Evolutionary conservation across 176 grass and related monocot genomes (phyloP).

Genomic region (Oryza longistaminata): DNA sequence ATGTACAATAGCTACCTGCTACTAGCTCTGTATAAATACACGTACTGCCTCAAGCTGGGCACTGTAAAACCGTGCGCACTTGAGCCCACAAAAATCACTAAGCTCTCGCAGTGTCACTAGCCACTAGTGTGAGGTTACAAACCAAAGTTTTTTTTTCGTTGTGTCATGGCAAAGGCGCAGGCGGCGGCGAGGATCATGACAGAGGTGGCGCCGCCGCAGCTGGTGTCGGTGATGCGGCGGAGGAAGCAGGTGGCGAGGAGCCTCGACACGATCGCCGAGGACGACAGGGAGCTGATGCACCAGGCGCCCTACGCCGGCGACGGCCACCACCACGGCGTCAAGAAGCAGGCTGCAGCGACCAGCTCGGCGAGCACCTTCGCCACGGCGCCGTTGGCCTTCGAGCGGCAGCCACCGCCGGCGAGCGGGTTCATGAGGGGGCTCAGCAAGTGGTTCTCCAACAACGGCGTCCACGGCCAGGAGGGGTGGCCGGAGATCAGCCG

Average conservation of each 20-base stretch:
- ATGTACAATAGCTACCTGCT: background rate
- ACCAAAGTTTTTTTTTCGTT: background rate
- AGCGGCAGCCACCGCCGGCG: background rate
- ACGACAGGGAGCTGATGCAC: constrained; percentile 52
- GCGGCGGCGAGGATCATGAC: constrained; percentile 51
- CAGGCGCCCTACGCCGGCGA: background rate
- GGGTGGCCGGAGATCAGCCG: background rate
- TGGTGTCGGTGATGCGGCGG: constrained; percentile 53
- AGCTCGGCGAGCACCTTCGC: background rate
- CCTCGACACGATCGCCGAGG: constrained; percentile 73
- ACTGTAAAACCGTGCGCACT: background rate
- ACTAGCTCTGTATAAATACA: background rate
- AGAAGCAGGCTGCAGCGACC: background rate
- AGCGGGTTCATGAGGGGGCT: constrained; percentile 37
- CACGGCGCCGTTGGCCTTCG: background rate
- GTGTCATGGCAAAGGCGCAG: constrained; percentile 43
- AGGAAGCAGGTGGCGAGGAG: constrained; percentile 44
- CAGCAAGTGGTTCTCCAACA: constrained; percentile 34
- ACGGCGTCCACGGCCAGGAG: background rate
- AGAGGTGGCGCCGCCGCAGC: constrained; percentile 62
- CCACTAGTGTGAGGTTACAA: too few relatives aligned
- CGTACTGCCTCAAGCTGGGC: background rate
- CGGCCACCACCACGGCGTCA: background rate
- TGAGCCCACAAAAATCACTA: background rate
- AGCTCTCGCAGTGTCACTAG: too few relatives aligned